phyloP scores from a whole-genome alignment of 805 yeast species.

The Suhomyces canberraensis region DNA sequence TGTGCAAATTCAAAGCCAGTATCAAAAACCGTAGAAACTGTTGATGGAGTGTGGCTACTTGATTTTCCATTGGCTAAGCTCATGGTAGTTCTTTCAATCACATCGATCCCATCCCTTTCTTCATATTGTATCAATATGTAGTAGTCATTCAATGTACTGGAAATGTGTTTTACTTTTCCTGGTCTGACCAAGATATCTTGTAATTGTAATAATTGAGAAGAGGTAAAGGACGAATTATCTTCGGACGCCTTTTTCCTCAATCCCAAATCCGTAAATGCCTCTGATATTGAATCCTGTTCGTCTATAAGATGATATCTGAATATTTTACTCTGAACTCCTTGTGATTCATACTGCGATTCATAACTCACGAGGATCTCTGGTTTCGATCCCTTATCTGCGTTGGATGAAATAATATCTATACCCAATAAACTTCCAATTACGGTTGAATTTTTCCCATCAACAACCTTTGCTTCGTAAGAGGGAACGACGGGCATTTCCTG shows the following conservation, averaged over 20 bases:
- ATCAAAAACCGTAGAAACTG: constrained; percentile 46
- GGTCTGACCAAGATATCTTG: constrained; percentile 27
- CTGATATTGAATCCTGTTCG: constrained; percentile 21
- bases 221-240: not conserved
- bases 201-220: constrained; percentile 15
- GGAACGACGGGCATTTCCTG: constrained; percentile 27
- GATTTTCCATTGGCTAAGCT: constrained; percentile 13
- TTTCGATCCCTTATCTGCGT: constrained; percentile 37
- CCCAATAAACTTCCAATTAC: constrained; percentile 8
- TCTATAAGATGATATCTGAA: constrained; percentile 28
- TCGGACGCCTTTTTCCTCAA: constrained; percentile 12
- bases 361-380: constrained; percentile 48
- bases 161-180: constrained; percentile 27
- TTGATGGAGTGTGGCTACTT: constrained; percentile 19
- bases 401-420: constrained; percentile 46
- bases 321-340: constrained; percentile 16
- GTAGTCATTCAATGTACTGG: constrained; percentile 37
- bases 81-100: constrained; percentile 39
- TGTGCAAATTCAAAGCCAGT: constrained; percentile 52
- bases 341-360: constrained; percentile 15
- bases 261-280: constrained; percentile 32
- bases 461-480: constrained; percentile 11
- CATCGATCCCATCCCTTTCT: constrained; percentile 41
- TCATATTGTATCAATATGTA: constrained; percentile 37
- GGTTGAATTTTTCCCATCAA: not conserved